Base-by-base conservation (phyloP, 2,329 filamentous ascomycete genomes). In the Xylaria sp. region DNA sequence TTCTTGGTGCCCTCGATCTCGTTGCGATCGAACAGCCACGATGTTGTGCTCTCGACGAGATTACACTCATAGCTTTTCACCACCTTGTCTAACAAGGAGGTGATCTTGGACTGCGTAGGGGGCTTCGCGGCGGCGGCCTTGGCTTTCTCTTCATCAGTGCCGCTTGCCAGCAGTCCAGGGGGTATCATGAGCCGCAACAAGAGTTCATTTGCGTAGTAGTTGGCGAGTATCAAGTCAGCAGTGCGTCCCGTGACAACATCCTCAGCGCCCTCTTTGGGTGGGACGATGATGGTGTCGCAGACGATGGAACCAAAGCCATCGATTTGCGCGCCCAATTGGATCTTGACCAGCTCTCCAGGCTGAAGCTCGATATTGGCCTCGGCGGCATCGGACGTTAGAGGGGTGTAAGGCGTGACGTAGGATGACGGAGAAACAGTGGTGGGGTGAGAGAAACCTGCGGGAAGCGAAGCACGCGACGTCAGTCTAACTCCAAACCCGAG, bases 1-100 rank as follows among this genome's bases (percentile, higher is more conserved):
- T 97, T 98, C 89, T 97, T 97, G 84, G 90, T 77, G 73, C 92
- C 91, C 83, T 99, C 95, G 68, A 99, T 98, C 80, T 99, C 95
- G 80, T 98, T 97, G 78, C 92, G 91, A 75, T 92, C 93, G 77
- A 99, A 98, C 64, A 92, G 81, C 94, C 95, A 99, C 75, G 92
- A 96, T 45, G 95, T 99, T 67, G 95, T 99, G 85, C 94, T 96
- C 86, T 99, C 95, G 60, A 99, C 92, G 25, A 98, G 82, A 78
- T 89, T 96, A 84, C 91, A 94, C 65, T 92, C 94, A 79, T 96
- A 99, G 71, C 87, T 85, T 82, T 96, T 93, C 76, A 89, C 91
- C 47, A 98, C 87, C 85, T 95, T 97, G 80, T 97, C 93, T 53
- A 99, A 83, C 67, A 98, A 82, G 72, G 86, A 84, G 67, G 91